phyloP scores from a whole-genome alignment of 306 rosid genomes.

The Glycine tomentella region DNA sequence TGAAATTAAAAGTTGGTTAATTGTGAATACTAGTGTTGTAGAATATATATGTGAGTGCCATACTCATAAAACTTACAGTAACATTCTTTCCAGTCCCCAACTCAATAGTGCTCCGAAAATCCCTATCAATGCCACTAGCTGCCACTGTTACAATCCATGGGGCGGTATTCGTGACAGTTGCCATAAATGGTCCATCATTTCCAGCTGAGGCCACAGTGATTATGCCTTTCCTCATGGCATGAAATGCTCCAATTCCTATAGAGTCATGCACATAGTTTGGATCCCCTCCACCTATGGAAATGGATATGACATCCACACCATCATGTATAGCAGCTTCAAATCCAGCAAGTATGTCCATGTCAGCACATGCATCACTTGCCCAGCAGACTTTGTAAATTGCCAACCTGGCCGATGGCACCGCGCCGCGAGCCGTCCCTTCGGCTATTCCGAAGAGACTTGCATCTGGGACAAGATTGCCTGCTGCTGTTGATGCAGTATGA shows the following conservation, averaged over 20 bases:
- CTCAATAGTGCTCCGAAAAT: too few species aligned
- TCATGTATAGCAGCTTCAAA: slow-evolving; percentile 91
- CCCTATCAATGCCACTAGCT: too few species aligned
- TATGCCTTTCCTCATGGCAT: too few species aligned
- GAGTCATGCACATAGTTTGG: too few species aligned
- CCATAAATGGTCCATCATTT: too few species aligned
- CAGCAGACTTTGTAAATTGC: slow-evolving; percentile 94
- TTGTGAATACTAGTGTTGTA: not conserved
- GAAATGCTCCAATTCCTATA: too few species aligned
- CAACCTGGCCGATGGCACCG: slow-evolving; percentile 78
- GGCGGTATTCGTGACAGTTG: too few species aligned
- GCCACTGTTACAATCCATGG: too few species aligned
- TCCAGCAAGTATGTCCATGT: slow-evolving; percentile 88
- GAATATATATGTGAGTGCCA: not conserved
- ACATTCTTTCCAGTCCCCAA: too few species aligned
- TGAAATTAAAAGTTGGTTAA: slow-evolving; percentile 20
- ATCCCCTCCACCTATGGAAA: slow-evolving; percentile 33
- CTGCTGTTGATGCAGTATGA: slow-evolving; percentile 81
- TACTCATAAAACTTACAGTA: not conserved
- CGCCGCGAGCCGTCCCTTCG: slow-evolving; percentile 75
- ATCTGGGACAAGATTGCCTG: slow-evolving; percentile 59
- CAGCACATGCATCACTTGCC: slow-evolving; percentile 68
- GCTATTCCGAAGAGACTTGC: slow-evolving; percentile 87
- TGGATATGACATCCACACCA: slow-evolving; percentile 88
- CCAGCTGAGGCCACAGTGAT: too few species aligned